Base-by-base conservation (phyloP, 2,329 filamentous ascomycete species). In the Diatrype stigma region DNA sequence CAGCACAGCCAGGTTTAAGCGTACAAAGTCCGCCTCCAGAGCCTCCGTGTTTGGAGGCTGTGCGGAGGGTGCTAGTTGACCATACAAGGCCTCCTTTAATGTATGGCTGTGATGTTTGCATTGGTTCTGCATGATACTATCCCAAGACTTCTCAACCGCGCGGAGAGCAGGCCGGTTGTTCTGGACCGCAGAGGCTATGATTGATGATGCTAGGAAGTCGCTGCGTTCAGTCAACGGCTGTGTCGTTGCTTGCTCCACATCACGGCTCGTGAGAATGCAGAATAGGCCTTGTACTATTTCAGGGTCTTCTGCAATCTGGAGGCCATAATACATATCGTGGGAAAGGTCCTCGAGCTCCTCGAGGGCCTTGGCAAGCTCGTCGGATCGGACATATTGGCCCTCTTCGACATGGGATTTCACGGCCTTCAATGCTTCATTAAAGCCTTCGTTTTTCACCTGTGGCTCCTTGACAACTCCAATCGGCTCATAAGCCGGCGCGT, bases 271-370 rank as follows among this genome's bases (percentile, higher is more conserved):
- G 66, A 83, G 76, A 35, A 84, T 69, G 61, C 82, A 84, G 52
- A 86, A 68, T 2, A 87, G 73, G n/a, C 74, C 67, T 55, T 73
- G 74, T 48, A 85, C 58, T 2, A 77, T 77, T 2, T 76, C 74
- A 2, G 70, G 61, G 56, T 85, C 78, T 62, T 82, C 78, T 21
- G 77, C 73, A 51, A 87, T 76, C 63, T 85, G 80, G 17, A 84
- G 70, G 10, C 85, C 85, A 65, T 86, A 88, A 70, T 86, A 87
- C 55, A 87, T 81, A 65, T 87, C 85, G 65, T 87, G 84, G 0
- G 84, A 79, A 26, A 86, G 69, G 6, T 87, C 84, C 54, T 79
- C 74, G n/a, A 88, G 74, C 32, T 73, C 73, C 32, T 79, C 75
- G 7, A 88, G 72, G 0, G 80, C 79, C 11, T 69, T 69, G 38